A percentile compares a stretch with the other conserved stretches of the same genome.
Evolutionary conservation across 1,139 yeast genomes (phyloP).

Genomic region (Magnusiomyces magnusii): DNA sequence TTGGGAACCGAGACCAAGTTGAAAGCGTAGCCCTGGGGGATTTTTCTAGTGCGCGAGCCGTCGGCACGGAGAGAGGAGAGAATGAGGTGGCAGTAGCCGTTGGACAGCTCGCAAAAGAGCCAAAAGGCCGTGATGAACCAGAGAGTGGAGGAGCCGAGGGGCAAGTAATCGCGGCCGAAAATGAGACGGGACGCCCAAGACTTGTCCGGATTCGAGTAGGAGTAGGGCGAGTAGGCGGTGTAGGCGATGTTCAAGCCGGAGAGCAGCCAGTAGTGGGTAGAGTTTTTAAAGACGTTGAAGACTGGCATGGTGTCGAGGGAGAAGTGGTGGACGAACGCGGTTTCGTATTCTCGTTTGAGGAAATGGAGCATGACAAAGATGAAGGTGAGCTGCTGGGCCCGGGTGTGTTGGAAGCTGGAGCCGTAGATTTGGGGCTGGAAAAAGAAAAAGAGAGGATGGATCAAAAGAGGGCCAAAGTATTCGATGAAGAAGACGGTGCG

Average conservation of each 20-base stretch:
- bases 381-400: slow-evolving; percentile 49
- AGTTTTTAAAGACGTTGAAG: slow-evolving; percentile 78
- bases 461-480: slow-evolving; percentile 78
- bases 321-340: slow-evolving; percentile 73
- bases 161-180: slow-evolving; percentile 26
- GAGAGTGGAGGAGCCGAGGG: slow-evolving; percentile 19
- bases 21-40: slow-evolving; percentile 48
- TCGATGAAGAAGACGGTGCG: slow-evolving; percentile 78
- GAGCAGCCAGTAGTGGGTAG: slow-evolving; percentile 83
- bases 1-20: slow-evolving; percentile 55
- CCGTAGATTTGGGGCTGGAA: slow-evolving; percentile 34
- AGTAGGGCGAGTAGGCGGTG: slow-evolving; percentile 60
- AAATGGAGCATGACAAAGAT: slow-evolving; percentile 64
- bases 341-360: slow-evolving; percentile 80
- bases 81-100: slow-evolving; percentile 58
- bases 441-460: slow-evolving; percentile 65
- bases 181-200: slow-evolving; percentile 21
- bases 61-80: slow-evolving; percentile 48
- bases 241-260: slow-evolving; percentile 68
- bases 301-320: slow-evolving; percentile 91
- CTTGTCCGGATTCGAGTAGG: slow-evolving; percentile 24
- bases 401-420: slow-evolving; percentile 36
- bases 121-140: slow-evolving; percentile 38
- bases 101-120: slow-evolving; percentile 62
- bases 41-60: slow-evolving; percentile 42